Evolutionary conservation across 2,329 filamentous ascomycete genomes (phyloP).

Genomic region (Paramyrothecium sp.): DNA sequence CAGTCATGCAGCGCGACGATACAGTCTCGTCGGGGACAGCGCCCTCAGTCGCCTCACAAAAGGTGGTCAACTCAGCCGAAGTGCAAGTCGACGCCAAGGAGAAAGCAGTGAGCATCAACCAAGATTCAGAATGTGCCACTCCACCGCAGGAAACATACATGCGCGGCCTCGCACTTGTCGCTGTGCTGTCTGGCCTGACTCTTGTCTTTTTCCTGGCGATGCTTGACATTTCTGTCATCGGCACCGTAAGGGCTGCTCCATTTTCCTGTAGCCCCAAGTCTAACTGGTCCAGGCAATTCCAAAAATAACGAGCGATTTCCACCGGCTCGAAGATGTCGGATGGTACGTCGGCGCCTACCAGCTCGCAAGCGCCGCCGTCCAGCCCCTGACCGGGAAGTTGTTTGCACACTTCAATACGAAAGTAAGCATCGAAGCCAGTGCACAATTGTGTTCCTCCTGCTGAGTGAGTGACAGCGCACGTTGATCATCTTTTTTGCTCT

Average conservation of each 20-base stretch:
- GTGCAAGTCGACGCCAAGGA: no score
- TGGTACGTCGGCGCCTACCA: slow-evolving; percentile 52
- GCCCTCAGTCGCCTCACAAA: no score
- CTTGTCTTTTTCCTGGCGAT: slow-evolving; percentile 41
- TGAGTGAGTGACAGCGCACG: slow-evolving; percentile 7
- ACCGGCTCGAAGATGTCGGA: slow-evolving; percentile 47
- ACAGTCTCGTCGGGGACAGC: no score
- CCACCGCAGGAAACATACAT: no score
- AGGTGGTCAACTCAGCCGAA: no score
- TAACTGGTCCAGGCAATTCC: slow-evolving; percentile 35
- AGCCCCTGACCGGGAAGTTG: slow-evolving; percentile 48
- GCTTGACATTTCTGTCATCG: slow-evolving; percentile 48
- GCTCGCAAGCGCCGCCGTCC: slow-evolving; percentile 42
- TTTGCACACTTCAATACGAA: slow-evolving; percentile 43
- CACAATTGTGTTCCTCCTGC: neutral
- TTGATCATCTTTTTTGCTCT: slow-evolving; percentile 12
- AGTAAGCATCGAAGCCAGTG: slow-evolving; percentile 19
- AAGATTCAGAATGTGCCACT: no score
- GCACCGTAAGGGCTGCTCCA: slow-evolving; percentile 34
- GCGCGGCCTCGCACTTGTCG: slow-evolving; percentile 25
- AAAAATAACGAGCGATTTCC: slow-evolving; percentile 45
- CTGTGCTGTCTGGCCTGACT: slow-evolving; percentile 29
- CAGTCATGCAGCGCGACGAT: no score
- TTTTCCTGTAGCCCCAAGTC: neutral
- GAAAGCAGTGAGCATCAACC: no score